phyloP scores from a whole-genome alignment of 345 rosid species.

The Noccaea bulbosa region DNA sequence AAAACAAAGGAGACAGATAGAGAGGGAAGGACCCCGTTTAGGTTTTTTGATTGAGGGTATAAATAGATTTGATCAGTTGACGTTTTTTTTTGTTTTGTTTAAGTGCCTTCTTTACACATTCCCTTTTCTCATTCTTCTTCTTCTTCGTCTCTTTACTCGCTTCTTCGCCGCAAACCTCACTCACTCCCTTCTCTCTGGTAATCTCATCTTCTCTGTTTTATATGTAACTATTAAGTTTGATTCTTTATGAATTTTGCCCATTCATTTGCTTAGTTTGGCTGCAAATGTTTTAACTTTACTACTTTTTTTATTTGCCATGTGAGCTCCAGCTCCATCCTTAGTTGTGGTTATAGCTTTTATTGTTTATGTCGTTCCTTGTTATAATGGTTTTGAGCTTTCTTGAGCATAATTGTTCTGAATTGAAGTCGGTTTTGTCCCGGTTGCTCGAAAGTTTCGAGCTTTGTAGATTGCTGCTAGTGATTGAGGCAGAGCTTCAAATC shows the following conservation, averaged over 20 bases:
- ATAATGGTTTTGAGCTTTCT: background rate
- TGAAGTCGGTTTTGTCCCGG: background rate
- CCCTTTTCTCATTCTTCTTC: background rate
- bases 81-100: slow-evolving; percentile 27
- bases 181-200: slow-evolving; percentile 28
- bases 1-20: slow-evolving; percentile 34
- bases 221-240: background rate
- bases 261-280: slow-evolving; percentile 16
- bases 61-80: slow-evolving; percentile 33
- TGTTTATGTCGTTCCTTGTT: background rate
- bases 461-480: slow-evolving; percentile 20
- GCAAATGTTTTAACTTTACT: slow-evolving; percentile 7
- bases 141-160: slow-evolving; percentile 29
- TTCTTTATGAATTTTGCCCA: background rate
- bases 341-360: background rate
- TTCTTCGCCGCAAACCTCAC: slow-evolving; percentile 37
- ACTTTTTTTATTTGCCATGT: background rate
- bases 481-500: background rate
- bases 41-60: slow-evolving; percentile 42
- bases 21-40: slow-evolving; percentile 45
- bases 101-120: slow-evolving; percentile 49
- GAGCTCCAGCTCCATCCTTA: slow-evolving; percentile 31
- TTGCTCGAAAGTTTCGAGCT: slow-evolving; percentile 11
- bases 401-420: slow-evolving; percentile 26
- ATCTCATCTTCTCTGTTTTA: slow-evolving; percentile 14